These are phyloP conservation scores for Rhizopogon rudus DNA, from an alignment of 768 basidiomycete species.

Conservation along the genomic window DNA sequence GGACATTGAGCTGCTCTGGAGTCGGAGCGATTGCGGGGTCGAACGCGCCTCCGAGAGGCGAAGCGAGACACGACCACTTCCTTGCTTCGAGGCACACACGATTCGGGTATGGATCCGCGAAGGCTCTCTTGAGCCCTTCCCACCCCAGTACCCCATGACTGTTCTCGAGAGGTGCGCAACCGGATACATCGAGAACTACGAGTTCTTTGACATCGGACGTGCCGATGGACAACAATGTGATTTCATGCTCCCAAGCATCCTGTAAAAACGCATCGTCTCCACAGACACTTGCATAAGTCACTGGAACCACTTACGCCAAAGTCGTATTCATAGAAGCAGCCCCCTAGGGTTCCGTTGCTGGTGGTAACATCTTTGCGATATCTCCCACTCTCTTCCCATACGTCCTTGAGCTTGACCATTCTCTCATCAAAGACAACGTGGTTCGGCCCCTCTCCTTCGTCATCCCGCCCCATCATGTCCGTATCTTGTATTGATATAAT, in stretches of 20 bases:
- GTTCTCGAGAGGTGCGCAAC: constrained; percentile 4
- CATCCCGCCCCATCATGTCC: constrained; percentile 2
- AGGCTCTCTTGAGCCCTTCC: constrained; percentile 8
- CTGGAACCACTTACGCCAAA: constrained; percentile 10
- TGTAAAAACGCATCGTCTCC: not conserved
- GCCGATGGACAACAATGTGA: not conserved
- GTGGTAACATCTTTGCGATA: not conserved
- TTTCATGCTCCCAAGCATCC: constrained; percentile 20
- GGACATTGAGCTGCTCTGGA: constrained; percentile 1
- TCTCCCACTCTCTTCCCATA: constrained; percentile 8
- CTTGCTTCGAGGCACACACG: not conserved
- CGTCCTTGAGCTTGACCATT: constrained; percentile 5
- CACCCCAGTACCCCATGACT: constrained; percentile 4
- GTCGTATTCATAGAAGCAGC: constrained; percentile 16
- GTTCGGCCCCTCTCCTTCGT: not conserved
- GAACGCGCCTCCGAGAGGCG: not conserved
- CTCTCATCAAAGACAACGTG: constrained; percentile 5
- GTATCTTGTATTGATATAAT: not conserved
- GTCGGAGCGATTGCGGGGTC: constrained; percentile 3
- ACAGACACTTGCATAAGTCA: not conserved
- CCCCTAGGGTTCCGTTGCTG: constrained; percentile 2
- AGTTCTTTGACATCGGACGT: not conserved
- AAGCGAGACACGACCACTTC: constrained; percentile 24
- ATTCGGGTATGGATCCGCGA: constrained; percentile 2
- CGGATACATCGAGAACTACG: constrained; percentile 1